phyloP scores from a whole-genome alignment of 148 eudicot species.

The Heliamphora exappendiculata region DNA sequence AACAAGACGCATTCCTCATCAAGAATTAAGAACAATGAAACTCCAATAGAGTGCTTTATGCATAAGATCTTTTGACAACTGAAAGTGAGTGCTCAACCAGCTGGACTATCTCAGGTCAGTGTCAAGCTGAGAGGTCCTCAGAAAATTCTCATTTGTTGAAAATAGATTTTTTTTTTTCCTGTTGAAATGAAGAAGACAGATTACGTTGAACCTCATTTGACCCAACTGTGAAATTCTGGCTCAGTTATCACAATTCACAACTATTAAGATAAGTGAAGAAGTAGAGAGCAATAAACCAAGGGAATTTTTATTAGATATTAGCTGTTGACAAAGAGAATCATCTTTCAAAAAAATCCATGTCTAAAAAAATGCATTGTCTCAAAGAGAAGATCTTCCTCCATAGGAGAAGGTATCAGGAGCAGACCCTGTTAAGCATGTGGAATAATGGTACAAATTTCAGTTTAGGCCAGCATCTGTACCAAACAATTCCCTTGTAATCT shows the following conservation, averaged over 20 bases:
- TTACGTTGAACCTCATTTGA: not conserved
- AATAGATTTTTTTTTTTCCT: not conserved
- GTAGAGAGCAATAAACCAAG: not conserved
- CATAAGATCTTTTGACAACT: not conserved
- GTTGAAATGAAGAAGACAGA: not conserved
- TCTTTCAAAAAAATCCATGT: not conserved
- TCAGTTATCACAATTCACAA: not conserved
- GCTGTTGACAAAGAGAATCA: not conserved
- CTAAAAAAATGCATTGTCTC: not conserved
- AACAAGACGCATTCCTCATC: not conserved
- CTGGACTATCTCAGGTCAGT: not conserved
- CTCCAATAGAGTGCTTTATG: not conserved
- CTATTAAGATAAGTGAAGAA: not conserved
- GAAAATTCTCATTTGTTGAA: not conserved
- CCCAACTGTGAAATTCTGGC: not conserved
- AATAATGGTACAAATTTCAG: not conserved
- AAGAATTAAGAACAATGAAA: not conserved
- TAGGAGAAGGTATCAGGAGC: not conserved
- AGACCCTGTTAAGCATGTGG: not conserved
- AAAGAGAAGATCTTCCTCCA: not conserved
- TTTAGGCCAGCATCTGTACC: not conserved
- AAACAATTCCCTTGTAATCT: not conserved
- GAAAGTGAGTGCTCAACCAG: not conserved
- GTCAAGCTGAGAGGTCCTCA: not conserved
- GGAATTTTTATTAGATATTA: not conserved